These are phyloP conservation scores for Macaranga tanarius DNA, from an alignment of 441 rosid genomes.

Conservation along the genomic window DNA sequence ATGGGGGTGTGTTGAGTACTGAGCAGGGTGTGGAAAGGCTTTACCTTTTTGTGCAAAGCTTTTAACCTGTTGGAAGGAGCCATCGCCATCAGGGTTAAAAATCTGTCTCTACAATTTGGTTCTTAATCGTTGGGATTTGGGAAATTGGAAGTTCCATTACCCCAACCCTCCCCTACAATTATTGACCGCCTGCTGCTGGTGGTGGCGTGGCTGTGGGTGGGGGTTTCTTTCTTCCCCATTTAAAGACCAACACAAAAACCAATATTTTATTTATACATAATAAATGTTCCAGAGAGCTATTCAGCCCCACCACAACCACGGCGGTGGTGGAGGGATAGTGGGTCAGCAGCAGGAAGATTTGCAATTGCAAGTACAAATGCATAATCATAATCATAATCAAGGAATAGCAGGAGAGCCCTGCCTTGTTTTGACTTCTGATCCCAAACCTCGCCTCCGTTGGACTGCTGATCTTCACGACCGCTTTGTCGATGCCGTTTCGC, in stretches of 20 bases:
- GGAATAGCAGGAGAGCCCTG: constrained; percentile 48
- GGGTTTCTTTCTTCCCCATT: neutral
- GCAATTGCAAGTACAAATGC: constrained; percentile 29
- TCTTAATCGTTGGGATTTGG: neutral
- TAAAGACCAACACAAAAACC: too few species aligned
- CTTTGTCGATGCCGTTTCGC: constrained; percentile 81
- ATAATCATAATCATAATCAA: constrained; percentile 25
- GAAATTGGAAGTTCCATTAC: neutral
- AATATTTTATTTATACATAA: too few species aligned
- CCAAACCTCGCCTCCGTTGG: constrained; percentile 93
- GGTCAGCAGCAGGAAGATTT: constrained; percentile 36
- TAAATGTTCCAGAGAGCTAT: constrained; percentile 33
- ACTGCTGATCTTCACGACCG: constrained; percentile 88
- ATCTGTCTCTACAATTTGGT: too few species aligned
- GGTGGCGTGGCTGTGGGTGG: neutral
- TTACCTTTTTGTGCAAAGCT: too few species aligned
- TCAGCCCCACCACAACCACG: constrained; percentile 37
- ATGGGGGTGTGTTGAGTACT: too few species aligned
- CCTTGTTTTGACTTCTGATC: constrained; percentile 75
- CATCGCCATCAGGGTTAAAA: too few species aligned
- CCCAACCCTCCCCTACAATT: neutral
- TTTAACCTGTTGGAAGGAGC: too few species aligned
- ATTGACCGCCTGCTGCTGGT: neutral
- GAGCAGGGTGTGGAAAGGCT: too few species aligned
- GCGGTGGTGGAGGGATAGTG: constrained; percentile 13